Evolutionary conservation across 2,329 filamentous ascomycete genomes (phyloP).

Genomic region (Hysterium pulicare): DNA sequence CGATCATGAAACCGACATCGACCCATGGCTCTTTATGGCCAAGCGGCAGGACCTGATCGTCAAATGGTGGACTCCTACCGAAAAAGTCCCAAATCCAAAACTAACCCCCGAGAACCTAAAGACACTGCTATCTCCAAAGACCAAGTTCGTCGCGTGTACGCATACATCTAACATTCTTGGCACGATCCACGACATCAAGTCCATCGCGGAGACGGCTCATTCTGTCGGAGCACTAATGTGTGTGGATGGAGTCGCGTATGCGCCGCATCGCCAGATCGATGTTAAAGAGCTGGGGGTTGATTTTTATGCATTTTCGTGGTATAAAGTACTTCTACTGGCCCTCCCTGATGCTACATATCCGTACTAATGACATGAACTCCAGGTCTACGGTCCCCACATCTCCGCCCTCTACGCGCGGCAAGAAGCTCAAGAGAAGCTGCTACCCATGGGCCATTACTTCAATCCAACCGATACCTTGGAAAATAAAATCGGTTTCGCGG

Average conservation of each 20-base stretch:
- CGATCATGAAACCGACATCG: conserved; percentile 76
- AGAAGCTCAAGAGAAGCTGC: conserved; percentile 54
- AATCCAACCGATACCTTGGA: conserved; percentile 58
- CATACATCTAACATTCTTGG: conserved; percentile 73
- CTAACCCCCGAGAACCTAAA: conserved; percentile 57
- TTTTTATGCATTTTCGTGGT: conserved; percentile 77
- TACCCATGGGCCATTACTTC: conserved; percentile 65
- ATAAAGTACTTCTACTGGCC: conserved; percentile 53
- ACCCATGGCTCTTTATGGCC: conserved; percentile 69
- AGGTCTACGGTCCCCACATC: conserved; percentile 72
- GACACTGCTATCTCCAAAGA: conserved; percentile 59
- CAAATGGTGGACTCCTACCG: conserved; percentile 64
- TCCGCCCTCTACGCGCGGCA: conserved; percentile 65
- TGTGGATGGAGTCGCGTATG: conserved; percentile 74
- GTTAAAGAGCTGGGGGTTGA: conserved; percentile 67
- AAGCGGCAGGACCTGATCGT: conserved; percentile 57
- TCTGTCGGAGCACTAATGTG: conserved; percentile 58
- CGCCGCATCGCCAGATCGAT: conserved; percentile 68
- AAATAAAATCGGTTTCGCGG: conserved; percentile 66
- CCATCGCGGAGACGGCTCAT: conserved; percentile 53
- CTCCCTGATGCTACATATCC: too few relatives aligned
- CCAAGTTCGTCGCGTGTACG: conserved; percentile 68
- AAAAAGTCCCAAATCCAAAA: conserved; percentile 48
- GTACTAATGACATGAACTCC: too few relatives aligned
- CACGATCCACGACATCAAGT: conserved; percentile 62